A percentile compares a stretch with the other conserved stretches of the same genome.
Evolutionary conservation across 2,329 filamentous ascomycete genomes (phyloP).

Genomic region (Ophiosphaerella narmari): DNA sequence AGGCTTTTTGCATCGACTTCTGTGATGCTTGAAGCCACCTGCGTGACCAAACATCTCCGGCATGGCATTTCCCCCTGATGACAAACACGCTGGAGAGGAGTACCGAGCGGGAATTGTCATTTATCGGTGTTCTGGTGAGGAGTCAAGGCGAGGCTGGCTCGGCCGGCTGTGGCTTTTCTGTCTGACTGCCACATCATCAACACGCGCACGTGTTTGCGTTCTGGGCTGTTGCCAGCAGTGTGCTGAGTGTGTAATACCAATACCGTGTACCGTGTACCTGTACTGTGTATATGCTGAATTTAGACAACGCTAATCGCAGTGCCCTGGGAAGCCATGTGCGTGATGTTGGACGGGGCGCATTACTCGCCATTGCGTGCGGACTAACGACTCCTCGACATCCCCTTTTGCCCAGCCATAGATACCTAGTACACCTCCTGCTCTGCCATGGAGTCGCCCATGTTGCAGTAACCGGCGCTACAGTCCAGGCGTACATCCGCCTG

Average conservation of each 20-base stretch:
- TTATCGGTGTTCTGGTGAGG: too few species aligned
- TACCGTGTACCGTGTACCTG: neutral
- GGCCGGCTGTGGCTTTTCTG: too few species aligned
- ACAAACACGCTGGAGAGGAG: too few species aligned
- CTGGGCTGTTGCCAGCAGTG: too few species aligned
- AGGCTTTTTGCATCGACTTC: constrained; percentile 41
- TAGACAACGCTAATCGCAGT: constrained; percentile 17
- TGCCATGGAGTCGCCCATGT: constrained; percentile 20
- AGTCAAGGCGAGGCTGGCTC: neutral
- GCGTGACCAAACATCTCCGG: constrained; percentile 42
- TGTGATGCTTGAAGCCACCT: constrained; percentile 45
- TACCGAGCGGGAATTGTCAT: too few species aligned
- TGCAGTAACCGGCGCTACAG: constrained; percentile 7
- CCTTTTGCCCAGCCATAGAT: constrained; percentile 12
- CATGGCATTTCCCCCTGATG: neutral
- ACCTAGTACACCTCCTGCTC: constrained; percentile 6
- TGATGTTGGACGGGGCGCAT: constrained; percentile 18
- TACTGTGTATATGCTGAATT: neutral
- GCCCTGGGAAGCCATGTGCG: constrained; percentile 24
- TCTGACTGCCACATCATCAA: too few species aligned
- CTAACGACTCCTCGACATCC: constrained; percentile 18
- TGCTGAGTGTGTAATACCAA: neutral
- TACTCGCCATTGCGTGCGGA: constrained; percentile 27
- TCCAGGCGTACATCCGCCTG: constrained; percentile 15
- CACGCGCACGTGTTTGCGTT: neutral